phyloP scores from a whole-genome alignment of 2,329 filamentous ascomycete genomes.

The Colletotrichum simmondsii region DNA sequence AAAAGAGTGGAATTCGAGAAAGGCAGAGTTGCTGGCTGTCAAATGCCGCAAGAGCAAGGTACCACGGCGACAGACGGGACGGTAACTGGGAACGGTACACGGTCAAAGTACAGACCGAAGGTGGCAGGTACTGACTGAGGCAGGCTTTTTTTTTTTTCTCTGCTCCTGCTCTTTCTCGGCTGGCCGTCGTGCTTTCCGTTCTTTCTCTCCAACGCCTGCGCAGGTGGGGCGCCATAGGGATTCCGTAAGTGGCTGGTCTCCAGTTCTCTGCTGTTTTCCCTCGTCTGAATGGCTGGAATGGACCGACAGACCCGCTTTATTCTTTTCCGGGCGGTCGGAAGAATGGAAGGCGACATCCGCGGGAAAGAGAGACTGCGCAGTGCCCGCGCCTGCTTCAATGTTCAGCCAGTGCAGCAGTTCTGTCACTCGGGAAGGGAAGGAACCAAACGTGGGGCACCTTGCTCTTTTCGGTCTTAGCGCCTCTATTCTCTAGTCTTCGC shows the following conservation, averaged over 20 bases:
- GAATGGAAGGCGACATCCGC: constrained; percentile 25
- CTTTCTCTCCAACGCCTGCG: background rate
- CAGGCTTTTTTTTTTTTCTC: background rate
- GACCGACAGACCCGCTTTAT: background rate
- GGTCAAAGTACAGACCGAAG: constrained; percentile 4
- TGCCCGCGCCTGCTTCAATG: background rate
- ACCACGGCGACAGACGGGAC: background rate
- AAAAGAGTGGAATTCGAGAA: constrained; percentile 29
- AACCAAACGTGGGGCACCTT: constrained; percentile 17
- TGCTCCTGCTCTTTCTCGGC: background rate
- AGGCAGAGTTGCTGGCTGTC: constrained; percentile 14
- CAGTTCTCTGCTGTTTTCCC: background rate
- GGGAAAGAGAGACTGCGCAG: constrained; percentile 21
- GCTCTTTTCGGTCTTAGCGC: background rate
- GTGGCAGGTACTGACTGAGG: background rate
- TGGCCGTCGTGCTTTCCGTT: no score
- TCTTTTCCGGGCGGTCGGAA: constrained; percentile 22
- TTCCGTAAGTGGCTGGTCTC: constrained; percentile 24
- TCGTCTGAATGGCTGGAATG: constrained; percentile 11
- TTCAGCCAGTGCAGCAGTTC: background rate
- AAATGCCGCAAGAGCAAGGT: constrained; percentile 31
- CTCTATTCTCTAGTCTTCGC: background rate
- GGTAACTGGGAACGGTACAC: constrained; percentile 9
- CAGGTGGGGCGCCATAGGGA: background rate
- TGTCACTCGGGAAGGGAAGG: constrained; percentile 29